These are phyloP conservation scores for Chenopodium album DNA, from an alignment of 148 eudicot genomes.

Conservation along the genomic window DNA sequence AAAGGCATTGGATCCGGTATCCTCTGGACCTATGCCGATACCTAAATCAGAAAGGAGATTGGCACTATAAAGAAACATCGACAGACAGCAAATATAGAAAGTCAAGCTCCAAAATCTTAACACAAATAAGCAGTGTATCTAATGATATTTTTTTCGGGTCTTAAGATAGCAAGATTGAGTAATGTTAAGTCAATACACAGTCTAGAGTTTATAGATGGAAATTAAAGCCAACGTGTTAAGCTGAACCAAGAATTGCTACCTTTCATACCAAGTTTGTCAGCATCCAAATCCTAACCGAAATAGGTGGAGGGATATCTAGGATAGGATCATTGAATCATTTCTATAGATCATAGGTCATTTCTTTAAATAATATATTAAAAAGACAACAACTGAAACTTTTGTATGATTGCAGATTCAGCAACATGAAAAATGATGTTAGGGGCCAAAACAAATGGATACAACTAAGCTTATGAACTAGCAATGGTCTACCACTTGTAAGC, in stretches of 20 bases:
- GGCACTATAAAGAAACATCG: background rate
- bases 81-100: background rate
- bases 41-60: background rate
- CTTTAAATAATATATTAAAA: too few species aligned
- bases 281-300: too few species aligned
- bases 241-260: too few species aligned
- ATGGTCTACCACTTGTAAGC: background rate
- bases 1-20: background rate
- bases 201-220: too few species aligned
- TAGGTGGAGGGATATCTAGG: too few species aligned
- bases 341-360: too few species aligned
- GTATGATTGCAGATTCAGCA: background rate
- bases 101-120: background rate
- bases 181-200: too few species aligned
- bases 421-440: background rate
- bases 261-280: too few species aligned
- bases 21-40: background rate
- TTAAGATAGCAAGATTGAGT: background rate
- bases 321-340: too few species aligned
- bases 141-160: background rate
- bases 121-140: background rate
- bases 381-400: too few species aligned
- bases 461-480: background rate
- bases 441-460: background rate
- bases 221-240: too few species aligned